phyloP scores from a whole-genome alignment of 441 rosid genomes.

The Macaranga tanarius region DNA sequence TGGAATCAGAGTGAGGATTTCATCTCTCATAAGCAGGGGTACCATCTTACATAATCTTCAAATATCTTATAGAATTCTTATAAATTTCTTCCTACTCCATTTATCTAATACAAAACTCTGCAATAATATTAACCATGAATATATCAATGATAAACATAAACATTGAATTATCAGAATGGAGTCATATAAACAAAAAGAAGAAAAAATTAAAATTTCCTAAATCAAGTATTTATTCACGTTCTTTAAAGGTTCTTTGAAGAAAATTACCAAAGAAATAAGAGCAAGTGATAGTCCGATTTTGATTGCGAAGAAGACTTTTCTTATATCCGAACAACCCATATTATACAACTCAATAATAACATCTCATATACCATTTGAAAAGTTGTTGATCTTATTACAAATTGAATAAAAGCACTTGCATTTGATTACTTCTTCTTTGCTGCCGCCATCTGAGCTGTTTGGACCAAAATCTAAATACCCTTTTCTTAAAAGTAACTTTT shows the following conservation, averaged over 20 bases:
- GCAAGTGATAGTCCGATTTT: conserved; percentile 73
- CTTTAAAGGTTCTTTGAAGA: conserved; percentile 57
- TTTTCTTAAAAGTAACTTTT: conserved; percentile 46
- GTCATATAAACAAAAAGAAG: too few species aligned
- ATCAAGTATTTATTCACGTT: conserved; percentile 63
- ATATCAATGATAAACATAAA: too few species aligned
- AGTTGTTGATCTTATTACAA: conserved; percentile 41
- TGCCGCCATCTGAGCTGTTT: conserved; percentile 39
- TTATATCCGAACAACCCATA: conserved; percentile 79
- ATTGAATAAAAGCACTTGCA: conserved; percentile 45
- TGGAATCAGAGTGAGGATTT: conserved; percentile 37
- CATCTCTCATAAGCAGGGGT: conserved; percentile 54
- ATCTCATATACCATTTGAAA: conserved; percentile 36
- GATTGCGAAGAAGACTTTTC: too few species aligned
- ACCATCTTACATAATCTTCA: conserved; percentile 48
- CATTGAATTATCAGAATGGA: too few species aligned
- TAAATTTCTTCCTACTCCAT: conserved; percentile 44
- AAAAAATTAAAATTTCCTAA: conserved; percentile 95
- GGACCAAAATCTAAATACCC: conserved; percentile 49
- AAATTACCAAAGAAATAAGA: conserved; percentile 55
- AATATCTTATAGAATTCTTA: conserved; percentile 59
- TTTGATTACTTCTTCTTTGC: conserved; percentile 28
- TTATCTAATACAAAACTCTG: conserved; percentile 68
- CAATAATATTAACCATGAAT: neutral
- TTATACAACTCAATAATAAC: conserved; percentile 39